Percentiles rank a stretch among this genome's conserved stretches.
Conservation (phyloP, 2,329 filamentous ascomycete species). For the Nothophaeocryptopus gaeumannii region DNA sequence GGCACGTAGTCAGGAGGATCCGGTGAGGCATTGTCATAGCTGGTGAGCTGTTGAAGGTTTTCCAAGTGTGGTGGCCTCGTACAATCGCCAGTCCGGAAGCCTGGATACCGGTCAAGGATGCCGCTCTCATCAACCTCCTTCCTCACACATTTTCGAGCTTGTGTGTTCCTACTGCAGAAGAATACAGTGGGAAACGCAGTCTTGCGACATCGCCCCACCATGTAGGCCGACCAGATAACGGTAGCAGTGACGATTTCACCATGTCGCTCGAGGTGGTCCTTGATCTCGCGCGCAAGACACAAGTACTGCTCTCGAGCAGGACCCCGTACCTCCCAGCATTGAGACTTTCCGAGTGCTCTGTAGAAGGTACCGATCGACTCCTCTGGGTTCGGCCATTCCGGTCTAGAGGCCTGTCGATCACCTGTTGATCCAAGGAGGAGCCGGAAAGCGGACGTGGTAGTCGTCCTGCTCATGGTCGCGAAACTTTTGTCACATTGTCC, state of each 20-base stretch:
- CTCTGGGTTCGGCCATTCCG: conserved; percentile 6
- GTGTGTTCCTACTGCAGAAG: conserved; percentile 8
- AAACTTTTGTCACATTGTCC: too few relatives aligned
- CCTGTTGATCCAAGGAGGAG: neutral
- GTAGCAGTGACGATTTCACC: conserved; percentile 3
- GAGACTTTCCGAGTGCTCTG: conserved; percentile 2
- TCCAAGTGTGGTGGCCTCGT: conserved; percentile 8
- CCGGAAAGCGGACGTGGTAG: conserved; percentile 1
- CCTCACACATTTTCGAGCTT: conserved; percentile 1
- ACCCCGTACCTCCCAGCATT: conserved; percentile 12
- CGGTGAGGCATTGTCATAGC: neutral
- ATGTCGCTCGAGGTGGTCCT: conserved; percentile 7
- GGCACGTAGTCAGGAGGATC: neutral
- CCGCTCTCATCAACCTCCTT: conserved; percentile 7
- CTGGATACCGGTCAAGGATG: conserved; percentile 2
- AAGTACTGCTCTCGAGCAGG: conserved; percentile 1
- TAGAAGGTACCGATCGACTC: conserved; percentile 2
- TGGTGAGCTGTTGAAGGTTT: conserved; percentile 3
- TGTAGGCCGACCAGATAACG: conserved; percentile 10
- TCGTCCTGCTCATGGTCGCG: conserved; percentile 1
- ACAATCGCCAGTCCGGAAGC: conserved; percentile 7
- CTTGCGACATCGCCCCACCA: conserved; percentile 5
- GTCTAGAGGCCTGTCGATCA: neutral
- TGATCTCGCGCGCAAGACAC: conserved; percentile 7
- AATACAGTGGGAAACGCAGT: conserved; percentile 6